Evolutionary conservation across 1,284 basidiomycete species (phyloP).

Genomic region (Irpex sp.): DNA sequence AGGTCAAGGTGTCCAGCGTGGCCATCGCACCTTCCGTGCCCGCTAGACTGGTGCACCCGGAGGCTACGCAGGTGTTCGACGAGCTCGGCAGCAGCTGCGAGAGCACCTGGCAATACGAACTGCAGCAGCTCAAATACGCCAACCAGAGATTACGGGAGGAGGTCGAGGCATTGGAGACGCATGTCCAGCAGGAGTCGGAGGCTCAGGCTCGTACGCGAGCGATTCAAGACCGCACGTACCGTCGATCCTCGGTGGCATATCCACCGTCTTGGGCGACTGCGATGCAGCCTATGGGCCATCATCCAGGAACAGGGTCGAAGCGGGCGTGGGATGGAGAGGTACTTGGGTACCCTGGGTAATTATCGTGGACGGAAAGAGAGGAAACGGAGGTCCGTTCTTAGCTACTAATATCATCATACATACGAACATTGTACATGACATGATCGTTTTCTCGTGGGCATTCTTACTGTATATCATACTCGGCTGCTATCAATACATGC

Average conservation of each 20-base stretch:
- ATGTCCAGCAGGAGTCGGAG: slow-evolving; percentile 9
- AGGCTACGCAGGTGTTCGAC: slow-evolving; percentile 55
- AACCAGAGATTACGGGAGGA: slow-evolving; percentile 74
- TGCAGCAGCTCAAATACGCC: slow-evolving; percentile 76
- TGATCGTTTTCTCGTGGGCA: neutral
- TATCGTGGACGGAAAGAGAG: neutral
- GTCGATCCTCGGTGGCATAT: neutral
- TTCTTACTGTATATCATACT: neutral
- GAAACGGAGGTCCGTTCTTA: no score
- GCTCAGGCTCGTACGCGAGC: neutral
- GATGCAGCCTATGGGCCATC: slow-evolving; percentile 4
- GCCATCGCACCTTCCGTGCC: slow-evolving; percentile 8
- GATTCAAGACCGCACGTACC: neutral
- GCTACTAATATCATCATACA: neutral
- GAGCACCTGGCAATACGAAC: slow-evolving; percentile 89
- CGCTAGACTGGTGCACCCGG: slow-evolving; percentile 24
- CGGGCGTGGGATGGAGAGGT: slow-evolving; percentile 10
- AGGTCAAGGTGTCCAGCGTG: slow-evolving; percentile 22
- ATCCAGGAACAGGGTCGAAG: slow-evolving; percentile 1
- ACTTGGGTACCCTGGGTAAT: neutral
- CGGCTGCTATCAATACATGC: neutral
- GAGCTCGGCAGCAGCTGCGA: slow-evolving; percentile 63
- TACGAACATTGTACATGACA: neutral
- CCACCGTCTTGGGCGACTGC: slow-evolving; percentile 2
- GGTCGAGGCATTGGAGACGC: slow-evolving; percentile 47